phyloP scores from a whole-genome alignment of 345 rosid species.

The Salix exigua region DNA sequence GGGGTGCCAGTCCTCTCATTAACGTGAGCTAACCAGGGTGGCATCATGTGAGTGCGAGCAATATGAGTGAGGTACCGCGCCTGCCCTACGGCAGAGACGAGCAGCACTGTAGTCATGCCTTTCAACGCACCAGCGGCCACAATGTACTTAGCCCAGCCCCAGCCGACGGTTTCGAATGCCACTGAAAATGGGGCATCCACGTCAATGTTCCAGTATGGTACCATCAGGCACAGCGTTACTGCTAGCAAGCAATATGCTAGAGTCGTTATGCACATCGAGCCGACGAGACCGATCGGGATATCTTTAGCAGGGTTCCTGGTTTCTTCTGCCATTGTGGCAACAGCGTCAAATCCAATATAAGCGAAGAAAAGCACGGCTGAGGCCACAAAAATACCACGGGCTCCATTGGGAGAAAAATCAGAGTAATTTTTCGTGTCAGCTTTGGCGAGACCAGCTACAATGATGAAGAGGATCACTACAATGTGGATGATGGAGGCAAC shows the following conservation, averaged over 20 bases:
- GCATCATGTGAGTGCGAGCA: constrained; percentile 15
- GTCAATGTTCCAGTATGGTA: background rate
- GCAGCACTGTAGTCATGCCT: constrained; percentile 17
- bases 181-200: constrained; percentile 1
- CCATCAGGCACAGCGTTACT: background rate
- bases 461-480: background rate
- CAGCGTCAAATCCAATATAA: constrained; percentile 2
- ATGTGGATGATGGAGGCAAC: background rate
- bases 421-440: constrained; percentile 1
- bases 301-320: background rate
- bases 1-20: constrained; percentile 8
- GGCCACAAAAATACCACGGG: background rate
- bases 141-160: constrained; percentile 9
- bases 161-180: background rate
- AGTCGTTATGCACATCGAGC: background rate
- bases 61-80: constrained; percentile 20
- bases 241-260: background rate
- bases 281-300: constrained; percentile 1
- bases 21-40: constrained; percentile 13
- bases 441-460: constrained; percentile 1
- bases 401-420: background rate
- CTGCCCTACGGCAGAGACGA: constrained; percentile 4
- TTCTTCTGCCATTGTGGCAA: constrained; percentile 6
- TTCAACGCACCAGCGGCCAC: constrained; percentile 11
- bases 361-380: constrained; percentile 5